Conservation (phyloP, 1,139 yeast species). For the Suhomyces terraborum region DNA sequence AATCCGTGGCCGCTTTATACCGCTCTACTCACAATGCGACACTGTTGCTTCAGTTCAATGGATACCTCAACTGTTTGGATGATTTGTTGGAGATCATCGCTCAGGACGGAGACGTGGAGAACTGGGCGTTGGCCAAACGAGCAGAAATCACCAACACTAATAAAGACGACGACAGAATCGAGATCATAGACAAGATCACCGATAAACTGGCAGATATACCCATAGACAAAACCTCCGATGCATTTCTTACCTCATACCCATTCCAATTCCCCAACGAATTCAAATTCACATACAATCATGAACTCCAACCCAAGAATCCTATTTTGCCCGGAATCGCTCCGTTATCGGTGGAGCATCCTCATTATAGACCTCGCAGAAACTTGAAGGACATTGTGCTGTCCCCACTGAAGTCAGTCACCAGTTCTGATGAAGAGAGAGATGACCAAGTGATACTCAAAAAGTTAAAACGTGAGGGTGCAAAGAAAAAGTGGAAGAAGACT, state of each 20-base stretch:
- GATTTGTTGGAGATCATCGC: conserved; percentile 53
- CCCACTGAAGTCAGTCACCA: conserved; percentile 12
- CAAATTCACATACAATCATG: conserved; percentile 38
- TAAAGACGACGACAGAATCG: conserved; percentile 7
- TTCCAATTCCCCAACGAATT: conserved; percentile 36
- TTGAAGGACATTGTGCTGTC: conserved; percentile 8
- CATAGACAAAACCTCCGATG: conserved; percentile 1
- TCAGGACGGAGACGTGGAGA: conserved; percentile 51
- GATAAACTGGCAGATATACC: conserved; percentile 3
- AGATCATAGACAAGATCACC: conserved; percentile 3
- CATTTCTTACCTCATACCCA: conserved; percentile 5
- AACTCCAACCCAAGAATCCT: conserved; percentile 34
- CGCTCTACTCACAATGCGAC: conserved; percentile 52
- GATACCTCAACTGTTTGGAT: conserved; percentile 58
- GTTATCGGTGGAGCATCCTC: conserved; percentile 33
- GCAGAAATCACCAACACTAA: conserved; percentile 43
- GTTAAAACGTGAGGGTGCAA: conserved; percentile 12
- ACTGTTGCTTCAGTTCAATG: conserved; percentile 47
- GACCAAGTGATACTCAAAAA: conserved; percentile 10
- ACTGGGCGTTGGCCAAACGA: conserved; percentile 53
- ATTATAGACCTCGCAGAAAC: conserved; percentile 5
- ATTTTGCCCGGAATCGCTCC: conserved; percentile 52
- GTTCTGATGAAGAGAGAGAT: conserved; percentile 13
- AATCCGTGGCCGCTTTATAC: conserved; percentile 63
- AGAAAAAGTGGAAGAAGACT: conserved; percentile 16